phyloP scores from a whole-genome alignment of 768 basidiomycete species.

The Kwoniella dejecticola region DNA sequence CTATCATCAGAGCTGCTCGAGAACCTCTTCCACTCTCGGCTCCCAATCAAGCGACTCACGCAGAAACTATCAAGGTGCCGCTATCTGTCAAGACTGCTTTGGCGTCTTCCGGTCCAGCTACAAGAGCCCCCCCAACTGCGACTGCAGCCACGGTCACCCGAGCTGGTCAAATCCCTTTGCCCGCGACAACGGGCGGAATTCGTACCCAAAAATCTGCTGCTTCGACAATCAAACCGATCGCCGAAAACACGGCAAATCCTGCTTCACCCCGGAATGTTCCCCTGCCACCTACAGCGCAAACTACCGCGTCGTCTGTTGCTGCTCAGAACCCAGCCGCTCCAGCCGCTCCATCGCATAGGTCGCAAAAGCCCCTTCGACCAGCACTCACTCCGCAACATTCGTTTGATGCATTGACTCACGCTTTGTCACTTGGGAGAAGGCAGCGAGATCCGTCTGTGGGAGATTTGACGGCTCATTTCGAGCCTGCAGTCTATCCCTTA shows the following conservation, averaged over 20 bases:
- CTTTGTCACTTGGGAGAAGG: slow-evolving; percentile 3
- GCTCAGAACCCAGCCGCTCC: not conserved
- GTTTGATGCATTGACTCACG: slow-evolving; percentile 18
- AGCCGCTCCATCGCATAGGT: slow-evolving; percentile 12
- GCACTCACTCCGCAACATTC: slow-evolving; percentile 21
- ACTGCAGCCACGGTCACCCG: slow-evolving; percentile 2
- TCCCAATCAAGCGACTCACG: not conserved
- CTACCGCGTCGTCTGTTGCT: not conserved
- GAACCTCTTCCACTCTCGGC: slow-evolving; percentile 10
- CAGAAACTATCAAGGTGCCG: slow-evolving; percentile 1
- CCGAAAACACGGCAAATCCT: not conserved
- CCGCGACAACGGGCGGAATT: not conserved
- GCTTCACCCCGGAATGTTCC: slow-evolving; percentile 1
- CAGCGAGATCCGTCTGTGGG: slow-evolving; percentile 17
- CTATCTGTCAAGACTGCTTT: slow-evolving; percentile 2
- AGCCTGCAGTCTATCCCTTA: slow-evolving; percentile 38
- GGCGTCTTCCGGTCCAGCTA: not conserved
- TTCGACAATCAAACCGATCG: not conserved
- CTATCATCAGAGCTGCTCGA: slow-evolving; percentile 10
- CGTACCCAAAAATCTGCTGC: not conserved
- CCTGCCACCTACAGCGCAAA: not conserved
- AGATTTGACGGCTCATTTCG: slow-evolving; percentile 30
- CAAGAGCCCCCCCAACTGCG: slow-evolving; percentile 1
- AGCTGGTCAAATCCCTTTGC: not conserved
- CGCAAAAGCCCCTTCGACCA: slow-evolving; percentile 25